A percentile compares a stretch with the other conserved stretches of the same genome.
phyloP scores from a whole-genome alignment of 2,329 filamentous ascomycete genomes.

The Nemania sp. region DNA sequence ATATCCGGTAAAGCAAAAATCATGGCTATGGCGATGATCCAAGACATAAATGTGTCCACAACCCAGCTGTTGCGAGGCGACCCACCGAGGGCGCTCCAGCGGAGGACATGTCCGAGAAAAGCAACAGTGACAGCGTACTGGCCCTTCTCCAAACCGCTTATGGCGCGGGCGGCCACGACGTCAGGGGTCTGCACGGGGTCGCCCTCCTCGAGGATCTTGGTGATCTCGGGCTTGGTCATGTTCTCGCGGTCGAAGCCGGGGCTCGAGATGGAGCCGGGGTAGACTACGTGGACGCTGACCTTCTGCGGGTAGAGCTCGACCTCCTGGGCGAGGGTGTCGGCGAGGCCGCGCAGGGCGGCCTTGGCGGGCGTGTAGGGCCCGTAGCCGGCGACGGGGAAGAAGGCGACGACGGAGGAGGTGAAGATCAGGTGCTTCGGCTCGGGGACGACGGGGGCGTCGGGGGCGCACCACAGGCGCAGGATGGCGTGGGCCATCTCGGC shows the following conservation, averaged over 20 bases:
- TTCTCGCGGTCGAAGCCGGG: constrained; percentile 83
- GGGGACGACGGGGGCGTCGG: constrained; percentile 57
- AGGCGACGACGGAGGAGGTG: constrained; percentile 81
- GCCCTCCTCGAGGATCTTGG: constrained; percentile 81
- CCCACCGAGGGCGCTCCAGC: constrained; percentile 68
- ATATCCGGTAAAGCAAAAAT: constrained; percentile 68
- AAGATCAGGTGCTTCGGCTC: constrained; percentile 84
- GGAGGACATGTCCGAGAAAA: constrained; percentile 78
- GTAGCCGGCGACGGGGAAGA: constrained; percentile 85
- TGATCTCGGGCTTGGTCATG: constrained; percentile 81
- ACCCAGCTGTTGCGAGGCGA: constrained; percentile 69
- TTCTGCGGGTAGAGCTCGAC: constrained; percentile 86
- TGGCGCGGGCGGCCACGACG: constrained; percentile 76
- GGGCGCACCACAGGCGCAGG: constrained; percentile 78
- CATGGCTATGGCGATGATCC: constrained; percentile 66
- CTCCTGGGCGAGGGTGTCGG: constrained; percentile 87
- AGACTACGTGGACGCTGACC: constrained; percentile 84
- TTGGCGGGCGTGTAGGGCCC: constrained; percentile 86
- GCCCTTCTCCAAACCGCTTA: constrained; percentile 82
- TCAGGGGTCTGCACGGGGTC: constrained; percentile 85
- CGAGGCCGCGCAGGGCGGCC: constrained; percentile 83
- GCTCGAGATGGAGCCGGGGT: constrained; percentile 84
- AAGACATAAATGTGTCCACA: constrained; percentile 68
- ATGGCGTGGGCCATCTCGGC: constrained; percentile 88
- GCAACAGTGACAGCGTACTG: constrained; percentile 83